Conservation (phyloP, 1,284 basidiomycete genomes). For the Sanghuangporus weigelae region DNA sequence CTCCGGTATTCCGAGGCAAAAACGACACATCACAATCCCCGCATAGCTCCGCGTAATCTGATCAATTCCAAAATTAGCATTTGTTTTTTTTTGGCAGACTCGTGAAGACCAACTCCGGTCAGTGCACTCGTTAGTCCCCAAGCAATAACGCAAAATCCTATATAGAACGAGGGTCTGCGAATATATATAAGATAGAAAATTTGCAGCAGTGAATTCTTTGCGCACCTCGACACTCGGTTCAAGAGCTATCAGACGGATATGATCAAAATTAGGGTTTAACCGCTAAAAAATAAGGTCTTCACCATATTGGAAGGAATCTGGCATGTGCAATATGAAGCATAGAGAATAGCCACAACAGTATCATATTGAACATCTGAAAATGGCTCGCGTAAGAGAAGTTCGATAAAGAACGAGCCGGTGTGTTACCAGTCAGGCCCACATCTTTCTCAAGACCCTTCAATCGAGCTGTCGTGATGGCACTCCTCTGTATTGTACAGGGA, state of each 20-base stretch:
- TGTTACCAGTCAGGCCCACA: slow-evolving; percentile 42
- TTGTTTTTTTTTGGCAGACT: not conserved
- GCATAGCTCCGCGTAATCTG: slow-evolving; percentile 23
- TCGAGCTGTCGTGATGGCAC: slow-evolving; percentile 53
- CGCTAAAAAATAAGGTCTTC: not conserved
- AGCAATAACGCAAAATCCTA: slow-evolving; percentile 23
- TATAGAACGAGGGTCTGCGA: slow-evolving; percentile 23
- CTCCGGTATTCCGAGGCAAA: slow-evolving; percentile 25
- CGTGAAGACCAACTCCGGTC: slow-evolving; percentile 17
- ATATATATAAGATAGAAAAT: not conserved
- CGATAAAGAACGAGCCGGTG: not conserved
- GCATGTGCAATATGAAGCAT: slow-evolving; percentile 53
- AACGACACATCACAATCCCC: slow-evolving; percentile 22
- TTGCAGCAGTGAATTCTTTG: slow-evolving; percentile 14
- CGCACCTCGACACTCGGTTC: slow-evolving; percentile 45
- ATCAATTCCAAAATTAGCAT: not conserved
- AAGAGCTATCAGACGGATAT: slow-evolving; percentile 34
- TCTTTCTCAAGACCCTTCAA: slow-evolving; percentile 58
- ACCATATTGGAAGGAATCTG: slow-evolving; percentile 67
- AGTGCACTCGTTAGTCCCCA: slow-evolving; percentile 24
- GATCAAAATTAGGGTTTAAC: not conserved
- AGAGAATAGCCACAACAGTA: slow-evolving; percentile 53
- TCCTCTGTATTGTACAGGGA: slow-evolving; percentile 37
- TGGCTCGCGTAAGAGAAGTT: not conserved
- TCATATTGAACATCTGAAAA: slow-evolving; percentile 53